A percentile compares a stretch with the other conserved stretches of the same genome.
These are phyloP conservation scores for Sporisorium reilianum DNA, from an alignment of 1,284 basidiomycete genomes.

Conservation along the genomic window DNA sequence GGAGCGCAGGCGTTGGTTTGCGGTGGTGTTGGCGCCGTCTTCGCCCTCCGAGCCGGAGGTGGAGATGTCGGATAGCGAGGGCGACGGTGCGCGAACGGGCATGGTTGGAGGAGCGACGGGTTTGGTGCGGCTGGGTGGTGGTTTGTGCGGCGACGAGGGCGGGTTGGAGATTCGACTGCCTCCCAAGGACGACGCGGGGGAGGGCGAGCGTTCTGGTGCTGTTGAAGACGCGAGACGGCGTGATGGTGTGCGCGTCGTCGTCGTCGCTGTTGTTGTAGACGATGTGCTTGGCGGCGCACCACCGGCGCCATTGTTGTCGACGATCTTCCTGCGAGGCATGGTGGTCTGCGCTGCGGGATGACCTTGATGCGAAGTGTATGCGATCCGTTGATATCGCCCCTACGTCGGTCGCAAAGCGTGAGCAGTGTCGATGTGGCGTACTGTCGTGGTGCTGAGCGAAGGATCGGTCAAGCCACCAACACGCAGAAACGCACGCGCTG, in stretches of 20 bases:
- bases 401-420: too few species aligned
- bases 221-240: slow-evolving; percentile 22
- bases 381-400: too few species aligned
- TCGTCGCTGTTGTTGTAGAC: too few species aligned
- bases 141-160: slow-evolving; percentile 44
- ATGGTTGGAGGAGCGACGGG: slow-evolving; percentile 9
- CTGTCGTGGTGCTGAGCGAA: too few species aligned
- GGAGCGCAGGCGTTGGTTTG: slow-evolving; percentile 19
- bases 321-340: slow-evolving; percentile 43
- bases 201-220: slow-evolving; percentile 34
- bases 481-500: too few species aligned
- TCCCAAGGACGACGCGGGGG: slow-evolving; percentile 33
- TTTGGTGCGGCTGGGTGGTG: slow-evolving; percentile 8
- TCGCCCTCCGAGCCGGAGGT: slow-evolving; percentile 61
- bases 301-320: neutral
- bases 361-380: too few species aligned
- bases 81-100: slow-evolving; percentile 31
- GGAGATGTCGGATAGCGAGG: slow-evolving; percentile 49
- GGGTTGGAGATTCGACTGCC: slow-evolving; percentile 28
- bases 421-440: too few species aligned
- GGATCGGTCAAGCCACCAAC: too few species aligned
- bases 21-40: slow-evolving; percentile 8
- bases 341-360: neutral
- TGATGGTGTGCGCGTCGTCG: slow-evolving; percentile 16
- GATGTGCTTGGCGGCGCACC: slow-evolving; percentile 17